Conservation (phyloP, 345 rosid genomes). For the thale cress (Arabidopsis thaliana) region TAIR10.1 NC_003070.9:9072001-9072500, state of each 20-base stretch:
- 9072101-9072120: conserved; percentile 48
- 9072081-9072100: conserved; percentile 76
- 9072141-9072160: neutral
- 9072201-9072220: conserved; percentile 23
- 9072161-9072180: neutral
- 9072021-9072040: conserved; percentile 75
- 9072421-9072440: conserved; percentile 43
- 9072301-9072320: conserved; percentile 14
- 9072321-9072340: conserved; percentile 24
- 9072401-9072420: conserved; percentile 39
- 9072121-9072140: conserved; percentile 11
- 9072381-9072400: conserved; percentile 37
- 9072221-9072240: conserved; percentile 38
- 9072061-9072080: conserved; percentile 76
- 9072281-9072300: neutral
- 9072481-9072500: conserved; percentile 52
- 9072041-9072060: conserved; percentile 74
- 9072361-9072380: conserved; percentile 11
- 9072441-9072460: conserved; percentile 35
- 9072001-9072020: conserved; percentile 78
- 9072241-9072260: conserved; percentile 31
- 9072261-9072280: conserved; percentile 34
- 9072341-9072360: conserved; percentile 20
- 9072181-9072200: neutral
- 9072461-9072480: conserved; percentile 41